A percentile compares a stretch with the other conserved stretches of the same genome.
phyloP scores from a whole-genome alignment of 345 rosid species.

The Iberis pinnata region DNA sequence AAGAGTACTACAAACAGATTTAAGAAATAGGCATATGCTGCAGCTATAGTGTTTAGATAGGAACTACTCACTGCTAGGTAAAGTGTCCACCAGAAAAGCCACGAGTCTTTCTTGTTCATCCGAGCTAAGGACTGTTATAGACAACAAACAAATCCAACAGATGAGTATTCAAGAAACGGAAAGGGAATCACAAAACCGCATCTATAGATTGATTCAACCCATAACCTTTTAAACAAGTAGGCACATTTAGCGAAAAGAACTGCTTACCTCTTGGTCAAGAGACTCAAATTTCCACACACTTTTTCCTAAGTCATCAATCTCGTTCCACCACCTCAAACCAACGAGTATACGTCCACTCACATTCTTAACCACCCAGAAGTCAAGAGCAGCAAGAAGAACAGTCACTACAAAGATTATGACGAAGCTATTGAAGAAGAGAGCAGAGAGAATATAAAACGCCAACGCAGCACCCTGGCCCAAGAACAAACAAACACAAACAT shows the following conservation, averaged over 20 bases:
- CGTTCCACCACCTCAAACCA: constrained; percentile 99
- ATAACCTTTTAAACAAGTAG: neutral
- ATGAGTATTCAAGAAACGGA: constrained; percentile 3
- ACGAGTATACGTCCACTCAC: constrained; percentile 95
- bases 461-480: constrained; percentile 61
- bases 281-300: constrained; percentile 93
- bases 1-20: neutral
- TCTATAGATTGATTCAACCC: too few species aligned
- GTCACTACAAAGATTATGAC: constrained; percentile 94
- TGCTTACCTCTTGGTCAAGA: constrained; percentile 80
- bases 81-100: constrained; percentile 68
- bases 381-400: constrained; percentile 83
- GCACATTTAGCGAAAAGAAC: neutral
- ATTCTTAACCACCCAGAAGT: constrained; percentile 96
- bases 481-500: neutral
- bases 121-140: constrained; percentile 43
- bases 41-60: neutral
- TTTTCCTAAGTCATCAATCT: constrained; percentile 85
- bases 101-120: constrained; percentile 52
- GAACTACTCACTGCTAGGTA: constrained; percentile 40
- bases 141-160: neutral
- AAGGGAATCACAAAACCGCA: neutral
- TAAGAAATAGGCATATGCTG: neutral
- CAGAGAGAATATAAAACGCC: constrained; percentile 87
- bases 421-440: constrained; percentile 70